Evolutionary conservation across 108 stramenopile genomes (phyloP), one percentile per base, ranked within the genome.

Genomic region (Fistulifera pelliculosa): DNA sequence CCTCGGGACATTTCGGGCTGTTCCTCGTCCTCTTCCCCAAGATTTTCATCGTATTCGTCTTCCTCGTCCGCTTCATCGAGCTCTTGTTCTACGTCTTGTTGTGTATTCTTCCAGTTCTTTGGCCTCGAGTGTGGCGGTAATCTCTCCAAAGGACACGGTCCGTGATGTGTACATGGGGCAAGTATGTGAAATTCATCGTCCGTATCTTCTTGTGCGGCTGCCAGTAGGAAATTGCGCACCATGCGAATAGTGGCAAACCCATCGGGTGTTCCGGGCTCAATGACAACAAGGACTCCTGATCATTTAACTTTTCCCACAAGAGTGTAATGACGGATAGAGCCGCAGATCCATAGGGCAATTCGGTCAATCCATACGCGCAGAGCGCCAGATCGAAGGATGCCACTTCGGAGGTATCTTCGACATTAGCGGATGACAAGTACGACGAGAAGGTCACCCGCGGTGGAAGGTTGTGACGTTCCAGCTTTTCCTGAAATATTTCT

Each of bases 231-330:
- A 41, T 75, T 81, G n/a, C 88, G 68, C 0, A 86, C 73, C 40
- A 76, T 62, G 52, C 84, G 72, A 50, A 81, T 60, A 4, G 75
- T 66, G 44, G 73, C 75, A 58, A 90, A 90, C 26, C 88, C 88
- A 73, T 90, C 88, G 17, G 88, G 88, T 10, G 84, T 90, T 18
- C 88, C 88, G 0, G 88, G 88, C 60, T 90, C 88, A 48, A 90
- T 77, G 50, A 86, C 68, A 26, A 90, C 81, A 17, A 85, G 61
- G 11, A 90, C 64, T 23, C 88, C 21, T 65, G 61, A 8, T 75
- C 78, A 42, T 69, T 64, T 42, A 86, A 63, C 56, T 84, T 84
- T 57, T 83, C 74, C 80, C 81, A 87, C 12, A 83, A 54, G 15
- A 79, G 19, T 13, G 77, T 77, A 19, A 83, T 77, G 13, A 79